A percentile compares a stretch with the other conserved stretches of the same genome.
Evolutionary conservation across 192 early-diverging fungal species (phyloP).

Genomic region (Gonapodya sp.): DNA sequence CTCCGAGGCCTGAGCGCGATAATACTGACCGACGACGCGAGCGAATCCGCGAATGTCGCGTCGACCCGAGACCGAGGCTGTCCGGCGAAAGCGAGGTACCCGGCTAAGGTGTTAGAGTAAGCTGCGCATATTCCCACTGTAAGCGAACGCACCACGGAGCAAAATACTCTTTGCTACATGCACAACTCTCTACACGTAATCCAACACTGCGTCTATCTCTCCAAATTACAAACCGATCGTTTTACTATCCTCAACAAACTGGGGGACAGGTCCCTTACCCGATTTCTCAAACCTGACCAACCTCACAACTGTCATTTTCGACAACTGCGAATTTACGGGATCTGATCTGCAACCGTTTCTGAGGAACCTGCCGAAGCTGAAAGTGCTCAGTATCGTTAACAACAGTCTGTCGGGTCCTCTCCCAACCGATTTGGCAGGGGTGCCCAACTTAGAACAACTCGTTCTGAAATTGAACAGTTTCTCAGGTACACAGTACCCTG

Average conservation of each 20-base stretch:
- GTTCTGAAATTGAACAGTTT: not conserved
- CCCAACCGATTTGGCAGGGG: not conserved
- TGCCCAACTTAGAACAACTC: not conserved
- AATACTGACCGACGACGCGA: not conserved
- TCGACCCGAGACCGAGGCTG: not conserved
- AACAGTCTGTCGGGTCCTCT: not conserved
- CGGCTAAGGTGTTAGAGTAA: too few relatives aligned
- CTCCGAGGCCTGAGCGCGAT: not conserved
- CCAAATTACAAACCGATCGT: not conserved
- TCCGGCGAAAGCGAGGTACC: not conserved
- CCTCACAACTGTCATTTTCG: conserved; percentile 1
- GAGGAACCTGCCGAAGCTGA: not conserved
- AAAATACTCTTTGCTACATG: not conserved
- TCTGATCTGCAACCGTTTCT: not conserved
- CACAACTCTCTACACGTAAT: not conserved
- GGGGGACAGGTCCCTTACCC: not conserved
- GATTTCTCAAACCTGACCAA: not conserved
- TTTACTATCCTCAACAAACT: not conserved
- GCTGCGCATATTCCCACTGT: too few relatives aligned
- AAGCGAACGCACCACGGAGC: not conserved
- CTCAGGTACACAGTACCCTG: not conserved
- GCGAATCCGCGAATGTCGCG: not conserved
- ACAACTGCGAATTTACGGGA: not conserved
- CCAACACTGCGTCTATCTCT: not conserved
- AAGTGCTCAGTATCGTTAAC: not conserved